These are phyloP conservation scores for Xylaria sp. DNA, from an alignment of 495 filamentous ascomycete species.

Conservation along the genomic window DNA sequence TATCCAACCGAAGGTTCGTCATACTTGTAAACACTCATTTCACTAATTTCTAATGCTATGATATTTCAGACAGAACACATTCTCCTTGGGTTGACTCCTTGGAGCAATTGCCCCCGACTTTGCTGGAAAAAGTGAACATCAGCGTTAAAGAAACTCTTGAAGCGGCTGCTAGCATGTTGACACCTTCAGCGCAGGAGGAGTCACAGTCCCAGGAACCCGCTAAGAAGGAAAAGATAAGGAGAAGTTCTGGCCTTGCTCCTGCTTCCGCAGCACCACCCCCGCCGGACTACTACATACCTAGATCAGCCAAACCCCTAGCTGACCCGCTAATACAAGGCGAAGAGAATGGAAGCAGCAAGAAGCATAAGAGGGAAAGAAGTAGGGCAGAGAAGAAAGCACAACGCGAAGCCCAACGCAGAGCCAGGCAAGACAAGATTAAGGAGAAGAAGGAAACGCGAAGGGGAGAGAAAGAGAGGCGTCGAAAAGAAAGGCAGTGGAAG, in stretches of 20 bases:
- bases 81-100: conserved; percentile 27
- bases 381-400: conserved; percentile 35
- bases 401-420: conserved; percentile 28
- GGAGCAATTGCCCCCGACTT: conserved; percentile 7
- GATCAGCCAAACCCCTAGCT: background rate
- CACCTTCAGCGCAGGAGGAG: background rate
- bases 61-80: conserved; percentile 10
- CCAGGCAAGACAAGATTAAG: conserved; percentile 34
- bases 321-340: conserved; percentile 27
- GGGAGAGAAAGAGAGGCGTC: conserved; percentile 24
- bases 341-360: conserved; percentile 16
- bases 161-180: conserved; percentile 5
- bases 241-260: conserved; percentile 10
- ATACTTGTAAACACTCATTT: background rate
- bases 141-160: conserved; percentile 21
- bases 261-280: background rate
- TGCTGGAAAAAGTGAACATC: conserved; percentile 20
- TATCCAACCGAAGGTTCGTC: conserved; percentile 11
- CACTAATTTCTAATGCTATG: background rate
- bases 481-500: conserved; percentile 35
- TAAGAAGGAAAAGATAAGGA: background rate
- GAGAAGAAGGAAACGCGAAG: conserved; percentile 27
- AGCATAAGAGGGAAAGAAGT: conserved; percentile 29
- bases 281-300: conserved; percentile 15
- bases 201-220: background rate